phyloP scores from a whole-genome alignment of 306 rosid species.

The Citrullus colocynthis region DNA sequence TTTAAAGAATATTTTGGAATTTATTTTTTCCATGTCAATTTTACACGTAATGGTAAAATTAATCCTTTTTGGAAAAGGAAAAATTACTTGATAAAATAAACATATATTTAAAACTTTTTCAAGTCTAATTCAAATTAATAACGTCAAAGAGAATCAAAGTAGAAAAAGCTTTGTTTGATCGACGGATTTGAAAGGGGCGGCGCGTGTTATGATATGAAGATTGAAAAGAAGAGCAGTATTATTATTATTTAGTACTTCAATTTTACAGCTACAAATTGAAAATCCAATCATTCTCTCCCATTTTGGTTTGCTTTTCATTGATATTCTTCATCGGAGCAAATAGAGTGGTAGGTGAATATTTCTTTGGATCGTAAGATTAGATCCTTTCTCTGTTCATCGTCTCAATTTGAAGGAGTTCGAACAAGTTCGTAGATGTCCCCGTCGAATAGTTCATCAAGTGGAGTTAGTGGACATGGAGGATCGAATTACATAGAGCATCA shows the following conservation, averaged over 20 bases:
- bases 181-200: background rate
- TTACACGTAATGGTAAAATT: too few species aligned
- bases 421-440: slow-evolving; percentile 43
- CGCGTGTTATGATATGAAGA: background rate
- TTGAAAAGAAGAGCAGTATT: background rate
- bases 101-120: background rate
- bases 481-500: slow-evolving; percentile 49
- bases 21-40: too few species aligned
- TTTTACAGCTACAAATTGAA: background rate
- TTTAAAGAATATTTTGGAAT: too few species aligned
- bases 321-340: slow-evolving; percentile 2
- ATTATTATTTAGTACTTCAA: background rate
- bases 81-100: background rate
- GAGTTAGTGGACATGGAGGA: slow-evolving; percentile 17
- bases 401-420: background rate
- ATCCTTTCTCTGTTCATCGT: background rate
- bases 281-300: slow-evolving; percentile 4
- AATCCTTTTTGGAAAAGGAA: too few species aligned
- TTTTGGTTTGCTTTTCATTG: background rate
- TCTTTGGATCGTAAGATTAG: background rate
- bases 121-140: background rate
- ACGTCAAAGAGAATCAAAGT: slow-evolving; percentile 2
- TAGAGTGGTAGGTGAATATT: background rate
- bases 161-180: background rate
- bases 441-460: slow-evolving; percentile 20